phyloP scores from a whole-genome alignment of 108 stramenopile genomes.

The Licmophora abbreviata region DNA sequence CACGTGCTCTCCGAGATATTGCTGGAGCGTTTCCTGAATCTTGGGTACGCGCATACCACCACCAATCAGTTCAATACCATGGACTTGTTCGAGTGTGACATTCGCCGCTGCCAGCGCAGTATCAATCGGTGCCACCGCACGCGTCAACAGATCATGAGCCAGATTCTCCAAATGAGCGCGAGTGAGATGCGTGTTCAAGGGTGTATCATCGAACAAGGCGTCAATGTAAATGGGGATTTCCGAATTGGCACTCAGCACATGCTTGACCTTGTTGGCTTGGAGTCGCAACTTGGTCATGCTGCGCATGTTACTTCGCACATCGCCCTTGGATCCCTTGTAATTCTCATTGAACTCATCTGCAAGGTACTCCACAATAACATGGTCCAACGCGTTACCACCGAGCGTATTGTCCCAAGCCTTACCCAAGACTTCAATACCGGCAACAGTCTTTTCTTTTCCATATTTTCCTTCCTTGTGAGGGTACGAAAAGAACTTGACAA shows the following conservation, averaged over 20 bases:
- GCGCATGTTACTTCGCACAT: constrained; percentile 76
- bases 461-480: constrained; percentile 56
- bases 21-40: constrained; percentile 67
- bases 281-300: constrained; percentile 94
- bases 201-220: constrained; percentile 85
- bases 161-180: constrained; percentile 88
- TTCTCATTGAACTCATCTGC: constrained; percentile 89
- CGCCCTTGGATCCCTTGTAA: constrained; percentile 64
- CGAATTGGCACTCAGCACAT: constrained; percentile 93
- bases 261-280: constrained; percentile 97
- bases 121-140: constrained; percentile 73
- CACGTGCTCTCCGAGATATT: constrained; percentile 31
- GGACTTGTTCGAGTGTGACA: constrained; percentile 81
- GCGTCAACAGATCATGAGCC: constrained; percentile 71
- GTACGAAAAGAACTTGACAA: constrained; percentile 73
- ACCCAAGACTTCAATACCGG: constrained; percentile 85
- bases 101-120: constrained; percentile 65
- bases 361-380: constrained; percentile 84
- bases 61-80: constrained; percentile 95
- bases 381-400: constrained; percentile 87
- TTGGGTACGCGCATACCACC: constrained; percentile 97
- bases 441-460: constrained; percentile 81
- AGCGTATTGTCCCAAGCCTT: constrained; percentile 93
- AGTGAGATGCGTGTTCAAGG: constrained; percentile 74
- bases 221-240: constrained; percentile 95